A percentile compares a stretch with the other conserved stretches of the same genome.
phyloP scores from a whole-genome alignment of 2,329 filamentous ascomycete genomes.

The Pseudofabraea citricarpa region DNA sequence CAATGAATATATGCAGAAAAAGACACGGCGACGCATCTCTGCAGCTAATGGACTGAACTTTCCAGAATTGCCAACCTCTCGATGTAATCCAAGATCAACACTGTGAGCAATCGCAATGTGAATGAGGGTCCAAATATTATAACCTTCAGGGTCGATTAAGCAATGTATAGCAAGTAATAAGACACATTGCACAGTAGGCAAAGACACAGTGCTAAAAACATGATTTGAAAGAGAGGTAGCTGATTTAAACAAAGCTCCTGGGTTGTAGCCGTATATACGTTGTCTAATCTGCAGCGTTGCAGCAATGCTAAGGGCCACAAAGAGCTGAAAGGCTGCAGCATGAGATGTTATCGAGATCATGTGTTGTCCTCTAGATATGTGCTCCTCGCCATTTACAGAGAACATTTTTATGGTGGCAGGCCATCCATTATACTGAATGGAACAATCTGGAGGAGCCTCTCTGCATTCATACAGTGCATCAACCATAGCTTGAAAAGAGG shows the following conservation, averaged over 20 bases:
- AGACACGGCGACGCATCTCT: conserved; percentile 17
- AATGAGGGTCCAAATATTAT: conserved; percentile 32
- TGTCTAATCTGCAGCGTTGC: conserved; percentile 30
- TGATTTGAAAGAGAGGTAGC: conserved; percentile 27
- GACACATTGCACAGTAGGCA: conserved; percentile 28
- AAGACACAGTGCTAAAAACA: conserved; percentile 29
- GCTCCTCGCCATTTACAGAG: conserved; percentile 22
- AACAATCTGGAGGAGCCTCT: conserved; percentile 8
- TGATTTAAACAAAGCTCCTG: conserved; percentile 28
- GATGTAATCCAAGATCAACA: conserved; percentile 33
- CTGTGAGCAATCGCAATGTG: conserved; percentile 33
- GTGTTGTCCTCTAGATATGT: neutral
- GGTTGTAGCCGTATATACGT: conserved; percentile 30
- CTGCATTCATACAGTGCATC: conserved; percentile 21
- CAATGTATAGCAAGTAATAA: conserved; percentile 28
- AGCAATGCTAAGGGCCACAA: conserved; percentile 31
- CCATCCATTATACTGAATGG: conserved; percentile 24
- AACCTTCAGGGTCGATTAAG: conserved; percentile 28
- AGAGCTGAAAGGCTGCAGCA: conserved; percentile 26
- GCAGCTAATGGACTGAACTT: conserved; percentile 9
- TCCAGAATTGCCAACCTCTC: conserved; percentile 19
- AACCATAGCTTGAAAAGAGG: conserved; percentile 22
- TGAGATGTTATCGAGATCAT: conserved; percentile 3
- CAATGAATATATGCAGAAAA: conserved; percentile 31
- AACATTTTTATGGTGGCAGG: conserved; percentile 16